Conservation (phyloP, 2,329 filamentous ascomycete species). For the Xylariaceae sp. region DNA sequence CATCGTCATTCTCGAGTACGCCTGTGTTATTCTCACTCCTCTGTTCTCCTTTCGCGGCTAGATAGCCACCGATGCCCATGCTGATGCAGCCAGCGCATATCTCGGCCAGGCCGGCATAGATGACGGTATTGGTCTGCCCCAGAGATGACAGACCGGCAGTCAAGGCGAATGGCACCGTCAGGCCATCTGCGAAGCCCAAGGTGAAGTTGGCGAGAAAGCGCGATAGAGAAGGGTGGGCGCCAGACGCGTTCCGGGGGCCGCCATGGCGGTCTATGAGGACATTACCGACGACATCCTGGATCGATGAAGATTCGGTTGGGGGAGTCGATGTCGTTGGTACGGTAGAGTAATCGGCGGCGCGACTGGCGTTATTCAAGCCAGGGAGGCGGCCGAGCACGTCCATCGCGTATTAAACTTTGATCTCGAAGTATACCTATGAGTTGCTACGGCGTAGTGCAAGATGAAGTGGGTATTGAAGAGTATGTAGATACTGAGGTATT, state of each 20-base stretch:
- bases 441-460: too few species aligned
- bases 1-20: not conserved
- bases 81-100: slow-evolving; percentile 69
- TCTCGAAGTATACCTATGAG: not conserved
- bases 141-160: slow-evolving; percentile 66
- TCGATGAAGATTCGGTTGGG: not conserved
- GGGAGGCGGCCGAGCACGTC: slow-evolving; percentile 5
- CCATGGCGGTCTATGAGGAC: not conserved
- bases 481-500: not conserved
- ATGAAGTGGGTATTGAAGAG: not conserved
- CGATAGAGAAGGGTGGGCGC: slow-evolving; percentile 10
- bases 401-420: slow-evolving; percentile 4
- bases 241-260: not conserved
- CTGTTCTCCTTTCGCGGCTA: slow-evolving; percentile 56
- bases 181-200: slow-evolving; percentile 70
- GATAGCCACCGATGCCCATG: slow-evolving; percentile 71
- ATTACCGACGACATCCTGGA: not conserved
- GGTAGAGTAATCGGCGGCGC: slow-evolving; percentile 14
- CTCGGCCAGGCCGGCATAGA: slow-evolving; percentile 69
- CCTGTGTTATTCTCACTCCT: slow-evolving; percentile 1
- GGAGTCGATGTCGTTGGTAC: slow-evolving; percentile 14
- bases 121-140: slow-evolving; percentile 59
- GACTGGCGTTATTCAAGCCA: slow-evolving; percentile 10
- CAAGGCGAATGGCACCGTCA: slow-evolving; percentile 74
- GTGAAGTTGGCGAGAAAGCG: slow-evolving; percentile 57